phyloP scores from a whole-genome alignment of 192 early-diverging fungal species.

The Chytriomyces sp. region DNA sequence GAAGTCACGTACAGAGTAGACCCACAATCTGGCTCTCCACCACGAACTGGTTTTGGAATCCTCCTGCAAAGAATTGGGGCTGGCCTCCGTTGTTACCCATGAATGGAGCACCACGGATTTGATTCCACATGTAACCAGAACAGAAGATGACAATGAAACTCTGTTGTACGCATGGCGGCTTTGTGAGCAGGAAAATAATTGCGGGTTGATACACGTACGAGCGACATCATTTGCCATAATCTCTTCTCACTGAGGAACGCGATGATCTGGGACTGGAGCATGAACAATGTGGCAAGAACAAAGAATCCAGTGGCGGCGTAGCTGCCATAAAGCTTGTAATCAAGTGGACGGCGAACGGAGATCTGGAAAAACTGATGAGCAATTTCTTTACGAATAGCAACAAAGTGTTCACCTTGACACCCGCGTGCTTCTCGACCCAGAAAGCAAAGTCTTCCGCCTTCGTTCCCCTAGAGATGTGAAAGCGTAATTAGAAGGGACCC shows the following conservation, averaged over 20 bases:
- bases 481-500: not conserved
- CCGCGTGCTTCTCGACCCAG: constrained; percentile 52
- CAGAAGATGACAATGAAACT: constrained; percentile 68
- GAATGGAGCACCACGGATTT: constrained; percentile 76
- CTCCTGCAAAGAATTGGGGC: constrained; percentile 60
- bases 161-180: constrained; percentile 31
- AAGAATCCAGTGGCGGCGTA: constrained; percentile 41
- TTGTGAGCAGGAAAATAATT: not conserved
- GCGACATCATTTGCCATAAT: constrained; percentile 55
- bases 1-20: constrained; percentile 61
- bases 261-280: constrained; percentile 46
- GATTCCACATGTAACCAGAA: constrained; percentile 86
- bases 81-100: constrained; percentile 55
- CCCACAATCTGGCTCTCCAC: constrained; percentile 75
- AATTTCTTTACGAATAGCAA: not conserved
- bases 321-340: constrained; percentile 52
- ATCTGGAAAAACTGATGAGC: constrained; percentile 22
- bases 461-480: constrained; percentile 51
- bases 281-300: constrained; percentile 33
- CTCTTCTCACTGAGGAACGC: constrained; percentile 57
- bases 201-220: constrained; percentile 41
- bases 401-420: constrained; percentile 33
- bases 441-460: constrained; percentile 65
- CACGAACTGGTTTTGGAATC: constrained; percentile 71
- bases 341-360: constrained; percentile 55